A percentile compares a stretch with the other conserved stretches of the same genome.
These are phyloP conservation scores for Trichoderma cornu-damae DNA, from an alignment of 2,329 filamentous ascomycete genomes.

Conservation along the genomic window DNA sequence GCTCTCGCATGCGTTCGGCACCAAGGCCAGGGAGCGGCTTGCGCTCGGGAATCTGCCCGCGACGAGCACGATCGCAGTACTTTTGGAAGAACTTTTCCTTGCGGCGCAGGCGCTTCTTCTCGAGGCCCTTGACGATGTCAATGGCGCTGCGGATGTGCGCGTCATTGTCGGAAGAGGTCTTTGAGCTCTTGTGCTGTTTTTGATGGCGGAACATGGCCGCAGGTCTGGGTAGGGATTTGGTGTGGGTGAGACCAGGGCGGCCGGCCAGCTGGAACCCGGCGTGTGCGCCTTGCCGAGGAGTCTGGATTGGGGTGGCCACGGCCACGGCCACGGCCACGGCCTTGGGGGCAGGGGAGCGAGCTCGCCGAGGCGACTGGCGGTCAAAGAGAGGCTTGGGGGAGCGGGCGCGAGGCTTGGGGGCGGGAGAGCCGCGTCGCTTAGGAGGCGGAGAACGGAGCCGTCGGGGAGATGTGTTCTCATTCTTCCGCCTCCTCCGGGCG, in stretches of 20 bases:
- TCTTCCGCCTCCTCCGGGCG: conserved; percentile 46
- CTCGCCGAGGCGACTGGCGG: conserved; percentile 63
- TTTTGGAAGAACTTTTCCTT: conserved; percentile 91
- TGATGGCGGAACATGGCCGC: conserved; percentile 62
- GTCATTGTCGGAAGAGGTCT: conserved; percentile 37
- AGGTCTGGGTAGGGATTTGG: conserved; percentile 80
- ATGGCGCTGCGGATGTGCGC: conserved; percentile 84
- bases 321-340: conserved; percentile 29
- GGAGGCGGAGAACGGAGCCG: conserved; percentile 42
- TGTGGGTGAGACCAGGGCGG: conserved; percentile 65
- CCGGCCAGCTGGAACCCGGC: conserved; percentile 38
- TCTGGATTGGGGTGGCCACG: conserved; percentile 34
- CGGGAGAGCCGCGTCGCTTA: conserved; percentile 32
- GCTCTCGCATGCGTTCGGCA: conserved; percentile 75
- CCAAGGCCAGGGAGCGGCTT: conserved; percentile 77
- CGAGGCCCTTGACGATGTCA: conserved; percentile 93
- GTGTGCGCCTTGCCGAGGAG: conserved; percentile 38
- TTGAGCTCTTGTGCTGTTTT: conserved; percentile 39
- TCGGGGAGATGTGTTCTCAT: conserved; percentile 42
- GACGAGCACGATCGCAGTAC: conserved; percentile 76
- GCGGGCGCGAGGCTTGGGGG: conserved; percentile 44
- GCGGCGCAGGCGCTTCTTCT: conserved; percentile 87
- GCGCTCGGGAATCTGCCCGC: conserved; percentile 57
- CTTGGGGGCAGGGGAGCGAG: conserved; percentile 64
- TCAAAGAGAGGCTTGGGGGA: conserved; percentile 55